Conservation (phyloP, 2,329 filamentous ascomycete genomes). For the Teratosphaeria viscida region DNA sequence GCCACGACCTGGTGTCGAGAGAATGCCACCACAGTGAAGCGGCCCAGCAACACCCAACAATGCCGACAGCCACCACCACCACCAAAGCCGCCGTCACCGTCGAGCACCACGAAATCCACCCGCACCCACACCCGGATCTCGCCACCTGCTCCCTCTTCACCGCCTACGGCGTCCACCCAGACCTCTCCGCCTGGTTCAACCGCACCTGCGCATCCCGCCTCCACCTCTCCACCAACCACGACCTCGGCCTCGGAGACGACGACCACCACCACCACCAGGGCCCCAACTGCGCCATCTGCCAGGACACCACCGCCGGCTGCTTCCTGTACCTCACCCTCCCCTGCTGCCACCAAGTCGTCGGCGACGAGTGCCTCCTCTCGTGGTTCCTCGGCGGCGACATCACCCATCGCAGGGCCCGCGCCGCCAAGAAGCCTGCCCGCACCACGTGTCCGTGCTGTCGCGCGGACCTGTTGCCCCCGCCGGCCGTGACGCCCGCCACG, state of each 20-base stretch:
- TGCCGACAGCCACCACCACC: neutral
- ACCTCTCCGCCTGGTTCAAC: neutral
- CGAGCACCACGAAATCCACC: neutral
- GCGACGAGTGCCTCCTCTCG: neutral
- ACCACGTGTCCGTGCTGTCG: neutral
- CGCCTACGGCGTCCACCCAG: neutral
- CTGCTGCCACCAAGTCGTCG: neutral
- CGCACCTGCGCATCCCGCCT: neutral
- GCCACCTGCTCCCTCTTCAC: neutral
- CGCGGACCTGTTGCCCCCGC: neutral
- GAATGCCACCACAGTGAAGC: neutral
- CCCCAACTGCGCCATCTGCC: neutral
- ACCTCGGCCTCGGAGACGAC: neutral
- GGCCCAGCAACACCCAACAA: neutral
- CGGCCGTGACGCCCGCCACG: neutral
- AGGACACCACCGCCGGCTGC: neutral
- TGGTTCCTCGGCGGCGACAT: neutral
- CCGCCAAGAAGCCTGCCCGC: neutral
- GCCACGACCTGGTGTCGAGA: neutral
- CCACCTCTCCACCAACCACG: neutral
- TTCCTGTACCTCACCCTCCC: neutral
- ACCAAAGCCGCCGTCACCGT: neutral
- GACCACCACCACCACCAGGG: neutral
- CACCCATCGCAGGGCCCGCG: neutral
- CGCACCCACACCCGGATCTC: neutral